Conservation (phyloP, 306 rosid species). For the Sesbania bispinosa region DNA sequence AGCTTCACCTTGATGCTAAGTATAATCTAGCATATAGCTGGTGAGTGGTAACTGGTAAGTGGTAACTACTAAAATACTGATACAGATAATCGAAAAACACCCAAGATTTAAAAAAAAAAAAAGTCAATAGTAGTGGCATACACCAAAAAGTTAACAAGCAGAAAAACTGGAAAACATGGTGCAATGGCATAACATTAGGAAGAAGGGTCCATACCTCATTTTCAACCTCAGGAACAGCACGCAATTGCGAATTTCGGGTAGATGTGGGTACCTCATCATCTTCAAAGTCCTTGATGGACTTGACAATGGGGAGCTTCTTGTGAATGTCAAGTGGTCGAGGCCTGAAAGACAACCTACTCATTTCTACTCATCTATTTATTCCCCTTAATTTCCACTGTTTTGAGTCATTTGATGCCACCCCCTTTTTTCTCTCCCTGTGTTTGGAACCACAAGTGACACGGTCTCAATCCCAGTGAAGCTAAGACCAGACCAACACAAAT, state of each 20-base stretch:
- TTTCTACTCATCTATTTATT: slow-evolving; percentile 33
- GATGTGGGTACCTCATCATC: slow-evolving; percentile 49
- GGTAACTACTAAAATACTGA: neutral
- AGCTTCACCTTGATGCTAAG: neutral
- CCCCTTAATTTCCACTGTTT: slow-evolving; percentile 17
- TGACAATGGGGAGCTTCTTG: slow-evolving; percentile 59
- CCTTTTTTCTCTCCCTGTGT: neutral
- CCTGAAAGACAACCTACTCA: slow-evolving; percentile 55
- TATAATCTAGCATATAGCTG: slow-evolving; percentile 8
- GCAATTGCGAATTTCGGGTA: slow-evolving; percentile 54
- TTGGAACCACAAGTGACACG: neutral
- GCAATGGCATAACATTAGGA: neutral
- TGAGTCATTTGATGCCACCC: slow-evolving; percentile 10
- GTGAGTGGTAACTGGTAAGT: too few relatives aligned
- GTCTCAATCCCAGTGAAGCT: slow-evolving; percentile 10
- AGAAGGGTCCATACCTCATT: slow-evolving; percentile 29
- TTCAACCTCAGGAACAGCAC: slow-evolving; percentile 43
- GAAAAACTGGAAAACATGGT: neutral
- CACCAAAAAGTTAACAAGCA: neutral
- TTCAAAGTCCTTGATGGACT: slow-evolving; percentile 55
- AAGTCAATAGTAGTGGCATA: neutral
- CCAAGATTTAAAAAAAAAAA: neutral
- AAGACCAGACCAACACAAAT: neutral
- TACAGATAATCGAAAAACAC: neutral
- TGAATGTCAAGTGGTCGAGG: slow-evolving; percentile 59